Evolutionary conservation across 2,329 filamentous ascomycete species (phyloP), one percentile per base, ranked within the genome.

Genomic region (Microascus cirrosus): DNA sequence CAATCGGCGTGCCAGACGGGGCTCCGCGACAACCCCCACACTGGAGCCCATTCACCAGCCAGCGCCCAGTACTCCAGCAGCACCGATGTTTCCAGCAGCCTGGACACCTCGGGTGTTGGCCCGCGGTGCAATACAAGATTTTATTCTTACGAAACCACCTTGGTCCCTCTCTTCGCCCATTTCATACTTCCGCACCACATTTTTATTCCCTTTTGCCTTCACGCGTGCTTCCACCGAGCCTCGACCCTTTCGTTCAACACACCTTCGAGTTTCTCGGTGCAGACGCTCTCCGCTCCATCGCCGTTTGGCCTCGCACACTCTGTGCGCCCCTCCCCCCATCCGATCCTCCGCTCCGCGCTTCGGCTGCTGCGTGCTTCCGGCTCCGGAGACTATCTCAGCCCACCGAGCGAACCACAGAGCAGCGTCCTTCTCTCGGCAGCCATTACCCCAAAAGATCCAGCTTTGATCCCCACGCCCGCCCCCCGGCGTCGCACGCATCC

Each of bases 241-340:
- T 8, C 4, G 39, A 18, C 15, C 11, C 39, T n/a, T 45, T 45
- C 39, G 15, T 45, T 45, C 6, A 45, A 15, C 39, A n/a, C 39
- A 45, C 39, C 54, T 20, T 39, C 32, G 54, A 55, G 54, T 13
- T 25, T 28, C 54, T 42, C 32, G 36, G 54, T 20, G 32, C 36
- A 55, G 54, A 48, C 54, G 24, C 54, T 55, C 54, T 55, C 54
- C 54, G 45, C 54, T 55, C 54, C 34, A 45, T n/a, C 39, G n/a
- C 39, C 13, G 18, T 8, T 45, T 36, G 39, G n/a, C 39, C 35
- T 32, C 11, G 13, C 22, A n/a, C 15, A 12, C n/a, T 24, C 39
- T 10, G 10, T 50, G 15, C 55, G 25, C 18, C 42, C 39, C 39
- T 35, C 25, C n/a, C 28, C n/a, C 55, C 13, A 11, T 24, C 54